Evolutionary conservation across 2,329 filamentous ascomycete species (phyloP).

Genomic region (Fusarium pseudonygamai): DNA sequence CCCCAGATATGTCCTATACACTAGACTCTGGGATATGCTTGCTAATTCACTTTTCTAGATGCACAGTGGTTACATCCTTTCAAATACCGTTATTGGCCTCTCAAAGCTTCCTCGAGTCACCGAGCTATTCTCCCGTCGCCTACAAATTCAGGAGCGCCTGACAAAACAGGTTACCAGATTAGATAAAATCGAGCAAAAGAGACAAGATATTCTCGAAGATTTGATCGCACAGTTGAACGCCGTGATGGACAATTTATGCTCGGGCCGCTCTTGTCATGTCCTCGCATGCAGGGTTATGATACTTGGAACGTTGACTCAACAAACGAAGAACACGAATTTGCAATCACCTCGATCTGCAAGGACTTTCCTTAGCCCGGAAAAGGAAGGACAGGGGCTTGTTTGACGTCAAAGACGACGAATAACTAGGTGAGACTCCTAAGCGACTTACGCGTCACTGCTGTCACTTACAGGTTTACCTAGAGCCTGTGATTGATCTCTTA

Average conservation of each 20-base stretch:
- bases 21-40: background rate
- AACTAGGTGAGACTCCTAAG: too few relatives aligned
- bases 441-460: too few relatives aligned
- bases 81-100: slow-evolving; percentile 89
- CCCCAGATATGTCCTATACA: background rate
- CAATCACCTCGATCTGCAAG: background rate
- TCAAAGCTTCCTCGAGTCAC: slow-evolving; percentile 96
- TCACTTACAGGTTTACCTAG: too few relatives aligned
- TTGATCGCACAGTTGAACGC: background rate
- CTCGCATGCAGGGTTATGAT: background rate
- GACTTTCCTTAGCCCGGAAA: background rate
- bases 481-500: too few relatives aligned
- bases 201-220: background rate
- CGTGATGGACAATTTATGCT: background rate
- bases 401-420: too few relatives aligned
- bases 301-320: background rate
- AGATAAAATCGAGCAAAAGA: background rate
- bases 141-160: slow-evolving; percentile 95
- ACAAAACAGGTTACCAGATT: slow-evolving; percentile 81
- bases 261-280: background rate
- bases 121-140: slow-evolving; percentile 92
- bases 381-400: too few relatives aligned
- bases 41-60: slow-evolving; percentile 65
- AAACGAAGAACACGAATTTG: background rate
- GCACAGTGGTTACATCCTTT: slow-evolving; percentile 98